Evolutionary conservation across 345 rosid species (phyloP).

Genomic region (Syzygium jambos): DNA sequence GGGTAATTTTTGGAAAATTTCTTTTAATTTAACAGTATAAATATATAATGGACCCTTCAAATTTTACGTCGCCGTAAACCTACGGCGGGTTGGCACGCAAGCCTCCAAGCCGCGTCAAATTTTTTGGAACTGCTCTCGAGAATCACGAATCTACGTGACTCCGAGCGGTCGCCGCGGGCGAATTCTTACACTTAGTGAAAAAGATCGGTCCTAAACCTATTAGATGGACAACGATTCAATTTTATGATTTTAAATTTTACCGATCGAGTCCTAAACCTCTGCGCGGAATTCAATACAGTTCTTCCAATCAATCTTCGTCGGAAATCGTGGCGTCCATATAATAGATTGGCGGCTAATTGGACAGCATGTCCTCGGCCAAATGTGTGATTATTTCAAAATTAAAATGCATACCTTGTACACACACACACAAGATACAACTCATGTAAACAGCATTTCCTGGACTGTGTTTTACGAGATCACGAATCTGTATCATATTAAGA

Average conservation of each 20-base stretch:
- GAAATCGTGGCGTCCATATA: not conserved
- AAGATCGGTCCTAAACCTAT: too few relatives aligned
- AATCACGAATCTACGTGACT: not conserved
- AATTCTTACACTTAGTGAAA: not conserved
- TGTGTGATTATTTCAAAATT: not conserved
- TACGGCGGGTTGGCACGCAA: not conserved
- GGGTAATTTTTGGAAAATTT: not conserved
- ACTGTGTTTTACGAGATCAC: not conserved
- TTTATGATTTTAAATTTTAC: not conserved
- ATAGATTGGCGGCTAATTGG: fast-evolving
- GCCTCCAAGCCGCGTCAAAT: not conserved
- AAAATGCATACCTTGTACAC: not conserved
- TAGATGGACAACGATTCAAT: not conserved
- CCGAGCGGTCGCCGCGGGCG: not conserved
- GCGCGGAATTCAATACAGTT: fast-evolving
- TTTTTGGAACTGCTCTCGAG: not conserved
- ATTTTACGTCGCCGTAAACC: too few relatives aligned
- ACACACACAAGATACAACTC: not conserved
- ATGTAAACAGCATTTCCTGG: not conserved
- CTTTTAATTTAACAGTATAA: too few relatives aligned
- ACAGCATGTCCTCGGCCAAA: not conserved
- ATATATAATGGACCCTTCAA: too few relatives aligned
- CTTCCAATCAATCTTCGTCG: not conserved
- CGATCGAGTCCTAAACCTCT: fast-evolving
- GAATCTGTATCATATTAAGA: not conserved